A percentile compares a stretch with the other conserved stretches of the same genome.
Conservation (phyloP, 1,284 basidiomycete genomes). For the Volvariella volvacea region DNA sequence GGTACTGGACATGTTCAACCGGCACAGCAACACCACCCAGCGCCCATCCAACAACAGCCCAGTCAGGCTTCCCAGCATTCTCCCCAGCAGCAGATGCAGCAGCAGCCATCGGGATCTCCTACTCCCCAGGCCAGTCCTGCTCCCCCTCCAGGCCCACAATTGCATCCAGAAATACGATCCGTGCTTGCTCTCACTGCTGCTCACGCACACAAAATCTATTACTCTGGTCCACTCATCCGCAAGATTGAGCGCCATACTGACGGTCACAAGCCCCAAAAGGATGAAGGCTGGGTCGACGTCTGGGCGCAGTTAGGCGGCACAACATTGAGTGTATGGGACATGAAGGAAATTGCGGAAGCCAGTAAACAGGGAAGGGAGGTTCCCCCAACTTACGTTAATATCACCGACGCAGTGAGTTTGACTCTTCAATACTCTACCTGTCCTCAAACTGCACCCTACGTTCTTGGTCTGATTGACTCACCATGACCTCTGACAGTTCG, state of each 20-base stretch:
- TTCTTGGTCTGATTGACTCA: slow-evolving; percentile 5
- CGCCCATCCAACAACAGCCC: slow-evolving; percentile 13
- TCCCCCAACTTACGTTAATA: slow-evolving; percentile 81
- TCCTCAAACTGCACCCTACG: slow-evolving; percentile 9
- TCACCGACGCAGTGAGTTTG: slow-evolving; percentile 76
- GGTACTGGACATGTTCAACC: slow-evolving; percentile 3
- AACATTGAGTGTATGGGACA: slow-evolving; percentile 88
- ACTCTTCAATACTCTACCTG: slow-evolving; percentile 2
- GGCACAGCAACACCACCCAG: slow-evolving; percentile 6
- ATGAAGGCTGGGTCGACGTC: slow-evolving; percentile 87
- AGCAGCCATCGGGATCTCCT: background rate
- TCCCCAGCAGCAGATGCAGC: background rate
- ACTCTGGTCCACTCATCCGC: slow-evolving; percentile 72
- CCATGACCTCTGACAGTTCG: too few relatives aligned
- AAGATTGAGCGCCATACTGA: slow-evolving; percentile 71
- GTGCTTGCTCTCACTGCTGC: slow-evolving; percentile 62
- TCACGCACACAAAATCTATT: slow-evolving; percentile 75
- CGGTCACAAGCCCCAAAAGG: slow-evolving; percentile 62
- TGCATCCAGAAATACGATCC: slow-evolving; percentile 77
- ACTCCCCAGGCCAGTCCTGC: background rate
- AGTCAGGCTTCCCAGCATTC: slow-evolving; percentile 9
- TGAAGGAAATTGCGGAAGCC: slow-evolving; percentile 77
- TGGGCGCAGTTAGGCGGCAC: slow-evolving; percentile 94
- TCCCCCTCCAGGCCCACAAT: slow-evolving; percentile 20
- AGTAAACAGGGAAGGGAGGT: slow-evolving; percentile 76